phyloP scores from a whole-genome alignment of 139 green algal species.

The Chlorella vulgaris region DNA sequence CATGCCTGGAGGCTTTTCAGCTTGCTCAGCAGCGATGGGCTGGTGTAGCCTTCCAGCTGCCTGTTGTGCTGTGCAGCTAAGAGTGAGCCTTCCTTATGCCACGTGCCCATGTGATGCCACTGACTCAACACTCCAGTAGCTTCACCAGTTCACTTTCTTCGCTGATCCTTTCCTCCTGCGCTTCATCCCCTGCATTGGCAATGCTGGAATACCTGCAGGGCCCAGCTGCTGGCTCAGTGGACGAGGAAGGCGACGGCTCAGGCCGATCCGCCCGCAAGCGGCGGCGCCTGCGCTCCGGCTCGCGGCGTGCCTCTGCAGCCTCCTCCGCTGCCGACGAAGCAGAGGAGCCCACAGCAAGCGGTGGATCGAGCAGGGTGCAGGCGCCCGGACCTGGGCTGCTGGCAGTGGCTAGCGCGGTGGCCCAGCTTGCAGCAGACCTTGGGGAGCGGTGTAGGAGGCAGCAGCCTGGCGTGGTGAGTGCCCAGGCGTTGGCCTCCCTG shows the following conservation, averaged over 20 bases:
- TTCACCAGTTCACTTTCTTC: too few species aligned
- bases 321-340: background rate
- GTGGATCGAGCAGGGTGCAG: background rate
- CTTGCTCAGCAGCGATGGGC: background rate
- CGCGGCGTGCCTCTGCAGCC: too few species aligned
- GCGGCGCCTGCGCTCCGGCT: constrained; percentile 22
- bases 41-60: background rate
- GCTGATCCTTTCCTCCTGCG: too few species aligned
- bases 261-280: constrained; percentile 27
- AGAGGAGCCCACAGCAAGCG: background rate
- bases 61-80: too few species aligned
- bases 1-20: too few species aligned
- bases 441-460: background rate
- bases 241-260: background rate
- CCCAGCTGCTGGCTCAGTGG: background rate
- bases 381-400: background rate
- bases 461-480: background rate
- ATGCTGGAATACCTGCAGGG: background rate
- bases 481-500: background rate
- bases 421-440: constrained; percentile 4
- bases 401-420: constrained; percentile 3
- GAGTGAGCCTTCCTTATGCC: too few species aligned
- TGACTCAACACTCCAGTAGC: too few species aligned
- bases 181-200: background rate
- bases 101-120: too few species aligned